Evolutionary conservation across 495 filamentous ascomycete genomes (phyloP).

Genomic region (Xylaria scruposa): DNA sequence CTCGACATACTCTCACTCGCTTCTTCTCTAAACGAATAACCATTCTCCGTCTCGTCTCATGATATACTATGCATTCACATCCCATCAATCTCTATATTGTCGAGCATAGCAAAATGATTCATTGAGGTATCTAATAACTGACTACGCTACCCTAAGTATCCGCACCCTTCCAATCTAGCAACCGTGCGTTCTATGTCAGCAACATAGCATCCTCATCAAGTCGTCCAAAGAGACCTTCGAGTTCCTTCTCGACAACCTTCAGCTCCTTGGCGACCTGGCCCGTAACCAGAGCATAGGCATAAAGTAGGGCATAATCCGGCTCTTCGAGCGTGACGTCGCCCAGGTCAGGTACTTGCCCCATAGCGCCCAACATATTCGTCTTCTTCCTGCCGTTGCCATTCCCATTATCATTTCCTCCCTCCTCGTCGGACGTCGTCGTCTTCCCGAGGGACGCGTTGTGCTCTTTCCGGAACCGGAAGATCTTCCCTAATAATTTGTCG

Average conservation of each 20-base stretch:
- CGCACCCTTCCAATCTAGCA: background rate
- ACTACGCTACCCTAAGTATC: background rate
- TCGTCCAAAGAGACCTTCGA: constrained; percentile 76
- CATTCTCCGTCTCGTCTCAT: too few species aligned
- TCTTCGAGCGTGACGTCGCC: constrained; percentile 49
- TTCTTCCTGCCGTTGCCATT: constrained; percentile 25
- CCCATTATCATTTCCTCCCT: constrained; percentile 29
- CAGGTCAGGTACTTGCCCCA: constrained; percentile 20
- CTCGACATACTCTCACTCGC: too few species aligned
- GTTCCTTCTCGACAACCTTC: constrained; percentile 68
- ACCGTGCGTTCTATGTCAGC: constrained; percentile 41
- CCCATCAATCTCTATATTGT: too few species aligned
- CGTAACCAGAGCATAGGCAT: constrained; percentile 68
- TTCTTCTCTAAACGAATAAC: too few species aligned
- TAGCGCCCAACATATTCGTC: constrained; percentile 5
- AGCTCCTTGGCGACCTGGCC: constrained; percentile 75
- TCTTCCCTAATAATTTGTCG: constrained; percentile 85
- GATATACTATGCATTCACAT: too few species aligned
- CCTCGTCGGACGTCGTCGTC: background rate
- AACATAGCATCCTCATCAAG: constrained; percentile 76
- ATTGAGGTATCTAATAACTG: background rate
- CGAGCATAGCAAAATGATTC: too few species aligned
- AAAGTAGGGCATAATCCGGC: constrained; percentile 61
- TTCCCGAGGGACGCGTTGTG: constrained; percentile 51
- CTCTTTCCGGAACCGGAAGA: constrained; percentile 81